Percentiles rank a stretch among this genome's conserved stretches.
phyloP scores from a whole-genome alignment of 73 alveolate species.

The Paramecium octaurelia region DNA sequence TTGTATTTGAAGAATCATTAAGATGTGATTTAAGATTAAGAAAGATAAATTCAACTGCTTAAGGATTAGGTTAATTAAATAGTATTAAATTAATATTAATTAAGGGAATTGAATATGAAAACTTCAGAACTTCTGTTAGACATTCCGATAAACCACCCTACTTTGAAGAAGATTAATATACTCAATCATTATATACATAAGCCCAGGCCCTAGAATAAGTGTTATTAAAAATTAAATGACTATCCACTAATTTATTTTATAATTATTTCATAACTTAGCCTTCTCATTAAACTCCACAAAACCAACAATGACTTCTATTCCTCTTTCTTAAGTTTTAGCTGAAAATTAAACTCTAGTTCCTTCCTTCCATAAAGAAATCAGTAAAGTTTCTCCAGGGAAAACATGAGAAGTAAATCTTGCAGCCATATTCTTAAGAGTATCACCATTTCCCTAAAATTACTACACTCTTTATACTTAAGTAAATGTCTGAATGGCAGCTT shows the following conservation, averaged over 20 bases:
- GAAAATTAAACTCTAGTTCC: conserved; percentile 72
- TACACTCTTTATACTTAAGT: not conserved
- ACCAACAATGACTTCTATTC: conserved; percentile 70
- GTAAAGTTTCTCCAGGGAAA: conserved; percentile 87
- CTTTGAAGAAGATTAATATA: conserved; percentile 15
- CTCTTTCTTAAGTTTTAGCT: conserved; percentile 84
- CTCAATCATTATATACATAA: not conserved
- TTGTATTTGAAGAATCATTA: not conserved
- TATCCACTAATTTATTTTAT: not conserved
- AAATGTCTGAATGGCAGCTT: conserved; percentile 71
- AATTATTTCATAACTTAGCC: conserved; percentile 64
- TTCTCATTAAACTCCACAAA: conserved; percentile 68
- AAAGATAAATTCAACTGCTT: not conserved
- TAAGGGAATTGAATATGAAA: not conserved
- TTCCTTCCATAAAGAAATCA: conserved; percentile 80
- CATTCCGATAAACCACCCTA: not conserved
- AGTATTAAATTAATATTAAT: not conserved
- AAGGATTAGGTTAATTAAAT: not conserved
- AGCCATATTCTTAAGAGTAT: conserved; percentile 43
- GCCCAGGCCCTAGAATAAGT: not conserved
- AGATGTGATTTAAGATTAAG: conserved; percentile 13
- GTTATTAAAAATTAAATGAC: not conserved
- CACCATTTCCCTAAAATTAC: conserved; percentile 57
- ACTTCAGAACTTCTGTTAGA: not conserved
- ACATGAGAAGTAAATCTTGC: conserved; percentile 86